Evolutionary conservation across 192 early-diverging fungal species (phyloP), one percentile per base, ranked within the genome.

Genomic region (Gaertneriomyces semiglobifer): DNA sequence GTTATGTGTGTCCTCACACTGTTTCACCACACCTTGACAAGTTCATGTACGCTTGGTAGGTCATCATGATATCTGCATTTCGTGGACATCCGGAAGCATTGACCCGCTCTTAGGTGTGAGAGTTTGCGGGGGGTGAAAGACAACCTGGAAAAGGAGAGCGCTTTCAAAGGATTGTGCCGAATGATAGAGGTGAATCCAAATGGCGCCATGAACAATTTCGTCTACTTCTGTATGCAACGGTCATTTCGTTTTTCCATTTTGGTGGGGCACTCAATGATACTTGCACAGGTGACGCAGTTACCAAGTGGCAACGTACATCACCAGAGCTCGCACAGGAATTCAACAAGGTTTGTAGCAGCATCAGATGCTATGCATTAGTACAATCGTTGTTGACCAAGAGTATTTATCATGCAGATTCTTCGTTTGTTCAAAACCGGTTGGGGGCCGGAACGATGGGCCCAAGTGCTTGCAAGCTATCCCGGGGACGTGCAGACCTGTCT

Each of bases 91-190:
- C 41, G 3, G 5, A 47, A 50, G 2, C 12, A 16, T n/a, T 50
- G 12, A 14, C 2, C 44, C 33, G 18, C 18, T 42, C 33, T 16
- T 38, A 79, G 77, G 77, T 79, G 83, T 58, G 69, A 81, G 60
- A 84, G 88, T 39, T 83, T 96, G 51, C 69, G 88, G 16, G 80
- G 82, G 12, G 88, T 98, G 64, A 88, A 90, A 65, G 95, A 98
- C 77, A 97, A 98, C 67, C 85, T 90, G 7, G 97, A 99, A 75
- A 99, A 99, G 81, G 89, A 89, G 63, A 91, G 88, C 60, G 93
- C 97, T n/a, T 99, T 95, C 84, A 81, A 82, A 67, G 97, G 97
- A 44, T 70, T 99, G 69, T 96, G 94, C 78, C 85, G 88, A 42
- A 90, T 98, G 88, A 93, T 97, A 50, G 81, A 90, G 62, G 74